Evolutionary conservation across 495 filamentous ascomycete species (phyloP).

Genomic region (Astrothelium subdiscretum): DNA sequence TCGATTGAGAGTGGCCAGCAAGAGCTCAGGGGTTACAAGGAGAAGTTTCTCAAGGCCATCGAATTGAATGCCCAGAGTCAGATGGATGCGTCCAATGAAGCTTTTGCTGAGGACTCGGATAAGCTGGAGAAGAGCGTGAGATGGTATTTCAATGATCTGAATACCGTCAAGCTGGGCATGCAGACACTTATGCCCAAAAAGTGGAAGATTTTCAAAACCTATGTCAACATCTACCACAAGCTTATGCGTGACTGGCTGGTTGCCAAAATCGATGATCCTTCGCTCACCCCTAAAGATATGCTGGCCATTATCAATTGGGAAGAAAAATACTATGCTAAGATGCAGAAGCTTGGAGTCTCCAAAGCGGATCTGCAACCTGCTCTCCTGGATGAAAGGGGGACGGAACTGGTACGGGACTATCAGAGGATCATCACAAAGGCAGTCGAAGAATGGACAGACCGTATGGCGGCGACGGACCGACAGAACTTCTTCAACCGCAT

Average conservation of each 20-base stretch:
- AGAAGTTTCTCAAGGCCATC: slow-evolving; percentile 79
- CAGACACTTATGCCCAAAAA: slow-evolving; percentile 83
- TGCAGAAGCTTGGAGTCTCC: slow-evolving; percentile 68
- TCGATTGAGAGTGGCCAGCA: slow-evolving; percentile 86
- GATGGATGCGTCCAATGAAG: slow-evolving; percentile 59
- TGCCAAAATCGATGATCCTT: slow-evolving; percentile 65
- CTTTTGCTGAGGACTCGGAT: slow-evolving; percentile 74
- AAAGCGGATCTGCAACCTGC: slow-evolving; percentile 58
- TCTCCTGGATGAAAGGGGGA: slow-evolving; percentile 75
- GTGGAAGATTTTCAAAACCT: slow-evolving; percentile 91
- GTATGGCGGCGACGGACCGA: slow-evolving; percentile 69
- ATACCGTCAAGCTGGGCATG: slow-evolving; percentile 84
- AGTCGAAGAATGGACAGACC: slow-evolving; percentile 95
- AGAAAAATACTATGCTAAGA: slow-evolving; percentile 90
- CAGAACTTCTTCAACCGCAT: slow-evolving; percentile 66
- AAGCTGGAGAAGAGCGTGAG: slow-evolving; percentile 69
- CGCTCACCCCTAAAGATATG: slow-evolving; percentile 64
- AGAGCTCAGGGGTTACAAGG: slow-evolving; percentile 88
- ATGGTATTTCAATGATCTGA: slow-evolving; percentile 97
- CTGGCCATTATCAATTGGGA: slow-evolving; percentile 89
- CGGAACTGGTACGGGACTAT: slow-evolving; percentile 86
- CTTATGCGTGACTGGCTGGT: slow-evolving; percentile 92
- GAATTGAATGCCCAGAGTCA: slow-evolving; percentile 58
- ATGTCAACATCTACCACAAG: slow-evolving; percentile 77
- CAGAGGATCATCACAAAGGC: slow-evolving; percentile 85